Evolutionary conservation across 1,139 yeast genomes (phyloP).

Genomic region (Debaryomyces psychrophilus): DNA sequence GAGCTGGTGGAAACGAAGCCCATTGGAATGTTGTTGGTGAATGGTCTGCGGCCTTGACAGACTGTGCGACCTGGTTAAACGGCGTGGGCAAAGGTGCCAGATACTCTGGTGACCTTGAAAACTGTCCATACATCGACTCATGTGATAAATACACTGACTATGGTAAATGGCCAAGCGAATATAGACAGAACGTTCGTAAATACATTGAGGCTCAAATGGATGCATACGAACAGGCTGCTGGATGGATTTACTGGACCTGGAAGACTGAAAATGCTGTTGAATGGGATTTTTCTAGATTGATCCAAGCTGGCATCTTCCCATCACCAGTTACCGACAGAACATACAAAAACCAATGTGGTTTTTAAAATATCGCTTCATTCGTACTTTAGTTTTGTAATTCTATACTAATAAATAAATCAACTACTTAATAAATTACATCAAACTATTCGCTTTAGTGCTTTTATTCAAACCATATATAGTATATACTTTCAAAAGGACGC

Average conservation of each 20-base stretch:
- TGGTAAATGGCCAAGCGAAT: constrained; percentile 61
- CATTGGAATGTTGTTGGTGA: constrained; percentile 88
- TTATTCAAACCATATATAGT: not conserved
- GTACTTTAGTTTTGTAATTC: constrained; percentile 1
- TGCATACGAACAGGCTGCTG: constrained; percentile 68
- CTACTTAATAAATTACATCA: not conserved
- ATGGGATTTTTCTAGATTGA: constrained; percentile 77
- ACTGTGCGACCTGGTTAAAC: constrained; percentile 89
- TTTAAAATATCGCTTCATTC: constrained; percentile 14
- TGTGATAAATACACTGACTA: constrained; percentile 63
- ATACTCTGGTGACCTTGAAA: constrained; percentile 68
- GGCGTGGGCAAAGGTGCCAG: constrained; percentile 91
- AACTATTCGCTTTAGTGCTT: too few relatives aligned
- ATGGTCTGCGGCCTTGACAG: constrained; percentile 93
- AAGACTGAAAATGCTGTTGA: constrained; percentile 84
- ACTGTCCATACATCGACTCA: constrained; percentile 57
- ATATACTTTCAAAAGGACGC: not conserved
- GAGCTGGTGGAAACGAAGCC: constrained; percentile 50
- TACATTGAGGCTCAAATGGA: constrained; percentile 90
- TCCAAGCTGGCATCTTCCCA: constrained; percentile 70
- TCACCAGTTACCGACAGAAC: constrained; percentile 68
- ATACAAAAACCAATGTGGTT: constrained; percentile 70
- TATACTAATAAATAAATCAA: not conserved
- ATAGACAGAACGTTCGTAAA: constrained; percentile 61
- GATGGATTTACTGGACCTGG: constrained; percentile 94